These are phyloP conservation scores for Candida frijolesensis DNA, from an alignment of 1,139 yeast species.

Conservation along the genomic window DNA sequence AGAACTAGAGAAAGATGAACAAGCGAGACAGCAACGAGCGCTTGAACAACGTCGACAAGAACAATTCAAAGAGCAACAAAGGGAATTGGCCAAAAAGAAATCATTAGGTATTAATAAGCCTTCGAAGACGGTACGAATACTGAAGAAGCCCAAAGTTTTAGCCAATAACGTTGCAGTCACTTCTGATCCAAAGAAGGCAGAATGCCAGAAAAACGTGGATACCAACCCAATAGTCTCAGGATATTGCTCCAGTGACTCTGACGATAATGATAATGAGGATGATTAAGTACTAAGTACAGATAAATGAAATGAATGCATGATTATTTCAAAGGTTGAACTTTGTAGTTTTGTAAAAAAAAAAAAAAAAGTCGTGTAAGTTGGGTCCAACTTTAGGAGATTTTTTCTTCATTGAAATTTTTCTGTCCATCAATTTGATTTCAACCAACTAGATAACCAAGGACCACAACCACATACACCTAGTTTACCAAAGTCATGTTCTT, in stretches of 20 bases:
- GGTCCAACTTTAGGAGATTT: neutral
- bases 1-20: conserved; percentile 19
- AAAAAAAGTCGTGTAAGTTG: conserved; percentile 6
- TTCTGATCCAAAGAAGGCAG: neutral
- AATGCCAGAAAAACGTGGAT: neutral
- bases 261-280: conserved; percentile 5
- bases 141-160: neutral
- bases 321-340: too few relatives aligned
- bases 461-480: neutral
- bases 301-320: too few relatives aligned
- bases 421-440: conserved; percentile 11
- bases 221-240: neutral
- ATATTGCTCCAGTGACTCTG: conserved; percentile 7
- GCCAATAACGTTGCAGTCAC: neutral
- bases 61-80: conserved; percentile 8
- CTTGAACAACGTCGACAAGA: conserved; percentile 14
- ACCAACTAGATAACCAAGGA: neutral
- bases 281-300: neutral
- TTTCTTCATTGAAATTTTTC: neutral
- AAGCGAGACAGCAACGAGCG: conserved; percentile 14
- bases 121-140: neutral
- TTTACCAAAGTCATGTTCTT: conserved; percentile 13
- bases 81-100: neutral
- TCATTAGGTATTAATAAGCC: neutral
- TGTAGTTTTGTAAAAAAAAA: neutral